A percentile compares a stretch with the other conserved stretches of the same genome.
Evolutionary conservation across 768 basidiomycete genomes (phyloP).

Genomic region (Hypholoma sublateritium): DNA sequence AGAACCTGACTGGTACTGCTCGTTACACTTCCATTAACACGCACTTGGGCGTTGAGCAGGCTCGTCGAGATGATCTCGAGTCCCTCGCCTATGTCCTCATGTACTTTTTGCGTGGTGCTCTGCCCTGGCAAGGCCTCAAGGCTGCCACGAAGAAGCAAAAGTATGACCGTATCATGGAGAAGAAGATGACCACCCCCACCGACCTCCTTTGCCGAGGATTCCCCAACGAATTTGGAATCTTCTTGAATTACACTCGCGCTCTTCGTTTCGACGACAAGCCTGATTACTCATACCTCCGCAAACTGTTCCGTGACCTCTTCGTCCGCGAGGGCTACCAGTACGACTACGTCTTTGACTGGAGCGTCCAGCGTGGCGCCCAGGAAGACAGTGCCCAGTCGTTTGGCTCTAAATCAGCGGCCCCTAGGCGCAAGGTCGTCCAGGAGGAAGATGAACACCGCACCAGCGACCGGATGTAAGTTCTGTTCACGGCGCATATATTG

Average conservation of each 20-base stretch:
- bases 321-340: slow-evolving; percentile 98
- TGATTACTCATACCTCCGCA: slow-evolving; percentile 98
- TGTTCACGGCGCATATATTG: slow-evolving; percentile 12
- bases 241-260: slow-evolving; percentile 98
- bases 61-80: slow-evolving; percentile 96
- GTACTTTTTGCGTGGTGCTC: slow-evolving; percentile 98
- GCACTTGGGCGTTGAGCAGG: slow-evolving; percentile 97
- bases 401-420: slow-evolving; percentile 60
- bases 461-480: slow-evolving; percentile 79
- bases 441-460: slow-evolving; percentile 83
- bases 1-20: slow-evolving; percentile 98
- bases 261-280: slow-evolving; percentile 99
- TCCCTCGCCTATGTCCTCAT: slow-evolving; percentile 98
- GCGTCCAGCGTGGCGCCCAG: slow-evolving; percentile 74
- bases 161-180: slow-evolving; percentile 99
- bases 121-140: slow-evolving; percentile 99
- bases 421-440: slow-evolving; percentile 78
- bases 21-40: slow-evolving; percentile 99
- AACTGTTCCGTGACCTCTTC: slow-evolving; percentile 97
- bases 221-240: slow-evolving; percentile 99
- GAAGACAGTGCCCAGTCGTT: slow-evolving; percentile 63
- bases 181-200: slow-evolving; percentile 99
- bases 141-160: slow-evolving; percentile 99
- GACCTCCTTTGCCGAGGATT: slow-evolving; percentile 98
- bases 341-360: slow-evolving; percentile 99